Base-by-base conservation (phyloP, 495 filamentous ascomycete species). In the Neurospora sp. region DNA sequence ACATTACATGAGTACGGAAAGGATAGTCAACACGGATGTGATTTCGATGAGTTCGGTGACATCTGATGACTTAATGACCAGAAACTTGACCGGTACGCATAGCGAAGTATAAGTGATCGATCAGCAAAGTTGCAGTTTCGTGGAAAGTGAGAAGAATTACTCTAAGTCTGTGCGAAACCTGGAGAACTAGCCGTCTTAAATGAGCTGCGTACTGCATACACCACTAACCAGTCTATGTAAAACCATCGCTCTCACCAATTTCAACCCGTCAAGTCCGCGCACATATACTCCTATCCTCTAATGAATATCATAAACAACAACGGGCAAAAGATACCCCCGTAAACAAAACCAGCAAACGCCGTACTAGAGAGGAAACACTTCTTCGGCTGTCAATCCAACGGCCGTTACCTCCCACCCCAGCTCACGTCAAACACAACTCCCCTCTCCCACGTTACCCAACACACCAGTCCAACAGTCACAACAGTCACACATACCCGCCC, bases 401-500 rank as follows among this genome's bases (percentile, higher is more conserved):
- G 22, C 47, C 47, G 20, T 59, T 27, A 59, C 16, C 44, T 27
- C 37, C 39, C 42, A 53, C n/a, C 16, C 27, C 45, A 9, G 9
- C 20, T 39, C 31, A 35, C 39, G 42, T 70, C 39, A 35, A 35
- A 70, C 20, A 38, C 35, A 69, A 69, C 22, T 59, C 42, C 20
- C 70, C 12, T 41, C 39, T 70, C 14, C 22, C 37, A 44, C 27
- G 31, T 16, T 22, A 39, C 20, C 20, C 22, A 59, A 31, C 9
- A 8, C 39, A 75, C 37, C 7, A 45, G 18, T 38, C 9, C 39
- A 75, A 40, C 7, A 45, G 18, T 38, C 9, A 39, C 40, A 73
- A 65, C 14, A 40, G 35, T 76, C 72, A 76, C 10, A 77, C 75
- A 42, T 77, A 76, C 18, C 77, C 75, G 38, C 76, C 78, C 47